Percentiles rank a stretch among this genome's conserved stretches.
phyloP scores from a whole-genome alignment of 495 filamentous ascomycete species.

The Aspergillus egyptiacus region DNA sequence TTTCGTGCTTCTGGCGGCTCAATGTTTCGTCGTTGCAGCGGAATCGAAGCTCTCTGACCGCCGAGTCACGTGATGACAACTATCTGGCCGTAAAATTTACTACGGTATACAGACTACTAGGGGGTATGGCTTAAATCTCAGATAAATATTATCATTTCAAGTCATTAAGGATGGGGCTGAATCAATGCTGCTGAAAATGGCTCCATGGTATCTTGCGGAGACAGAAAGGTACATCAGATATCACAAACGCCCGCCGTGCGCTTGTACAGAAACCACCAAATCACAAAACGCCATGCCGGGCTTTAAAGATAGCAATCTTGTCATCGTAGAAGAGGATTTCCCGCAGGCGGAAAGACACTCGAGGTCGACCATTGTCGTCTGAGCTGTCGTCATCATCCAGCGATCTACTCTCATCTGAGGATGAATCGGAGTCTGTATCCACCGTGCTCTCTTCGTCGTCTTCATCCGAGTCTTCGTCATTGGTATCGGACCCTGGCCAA shows the following conservation, averaged over 20 bases:
- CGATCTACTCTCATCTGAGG: conserved; percentile 30
- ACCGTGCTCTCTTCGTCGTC: conserved; percentile 26
- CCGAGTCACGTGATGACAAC: conserved; percentile 8
- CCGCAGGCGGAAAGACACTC: conserved; percentile 58
- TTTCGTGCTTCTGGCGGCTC: conserved; percentile 4
- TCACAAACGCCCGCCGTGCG: conserved; percentile 2
- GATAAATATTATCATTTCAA: no score
- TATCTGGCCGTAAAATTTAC: neutral
- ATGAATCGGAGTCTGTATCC: conserved; percentile 40
- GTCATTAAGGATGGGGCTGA: no score
- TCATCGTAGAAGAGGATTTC: conserved; percentile 90
- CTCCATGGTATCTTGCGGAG: conserved; percentile 17
- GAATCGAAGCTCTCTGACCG: conserved; percentile 14
- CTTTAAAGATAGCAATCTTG: conserved; percentile 78
- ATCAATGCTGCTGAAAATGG: neutral
- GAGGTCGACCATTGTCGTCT: conserved; percentile 43
- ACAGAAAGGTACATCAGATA: conserved; percentile 7
- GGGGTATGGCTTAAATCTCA: no score
- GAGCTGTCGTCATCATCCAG: conserved; percentile 51
- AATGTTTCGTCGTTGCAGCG: conserved; percentile 5
- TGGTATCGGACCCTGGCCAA: conserved; percentile 38
- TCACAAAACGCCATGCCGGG: conserved; percentile 65
- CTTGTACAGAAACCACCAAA: conserved; percentile 4
- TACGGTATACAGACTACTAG: neutral
- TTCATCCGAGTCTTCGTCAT: conserved; percentile 47